Evolutionary conservation across 306 rosid genomes (phyloP).

Genomic region (Ceratonia siliqua): DNA sequence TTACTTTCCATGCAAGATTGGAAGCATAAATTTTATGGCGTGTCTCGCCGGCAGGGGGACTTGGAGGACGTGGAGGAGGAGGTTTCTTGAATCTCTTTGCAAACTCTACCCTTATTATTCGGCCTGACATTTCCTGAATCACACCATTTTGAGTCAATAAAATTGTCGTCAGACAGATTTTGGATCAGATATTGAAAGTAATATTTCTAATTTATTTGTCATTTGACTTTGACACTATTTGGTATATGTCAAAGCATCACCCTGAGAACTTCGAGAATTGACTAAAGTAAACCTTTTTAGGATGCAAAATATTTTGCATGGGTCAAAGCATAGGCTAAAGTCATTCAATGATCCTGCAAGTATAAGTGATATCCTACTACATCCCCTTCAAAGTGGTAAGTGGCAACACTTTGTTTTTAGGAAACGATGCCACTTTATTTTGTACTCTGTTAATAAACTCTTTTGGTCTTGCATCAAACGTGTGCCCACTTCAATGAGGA

Average conservation of each 20-base stretch:
- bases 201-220: constrained; percentile 17
- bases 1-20: constrained; percentile 82
- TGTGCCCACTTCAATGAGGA: neutral
- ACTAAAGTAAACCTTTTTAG: neutral
- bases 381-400: constrained; percentile 20
- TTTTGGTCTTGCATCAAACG: neutral
- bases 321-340: constrained; percentile 13
- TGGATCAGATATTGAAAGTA: constrained; percentile 29
- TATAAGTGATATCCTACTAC: neutral
- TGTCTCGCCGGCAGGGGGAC: constrained; percentile 55
- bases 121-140: constrained; percentile 70
- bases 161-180: constrained; percentile 8
- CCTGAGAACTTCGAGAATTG: neutral
- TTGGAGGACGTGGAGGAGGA: constrained; percentile 54
- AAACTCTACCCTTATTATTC: constrained; percentile 65
- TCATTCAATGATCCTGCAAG: neutral
- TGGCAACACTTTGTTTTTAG: neutral
- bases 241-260: constrained; percentile 7
- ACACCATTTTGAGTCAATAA: constrained; percentile 32
- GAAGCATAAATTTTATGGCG: constrained; percentile 64
- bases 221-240: constrained; percentile 12
- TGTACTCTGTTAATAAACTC: neutral
- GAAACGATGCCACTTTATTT: neutral
- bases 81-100: constrained; percentile 79
- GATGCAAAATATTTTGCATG: constrained; percentile 3